Conservation (phyloP, 108 stramenopile species). For the Nannochloropsis salina region DNA sequence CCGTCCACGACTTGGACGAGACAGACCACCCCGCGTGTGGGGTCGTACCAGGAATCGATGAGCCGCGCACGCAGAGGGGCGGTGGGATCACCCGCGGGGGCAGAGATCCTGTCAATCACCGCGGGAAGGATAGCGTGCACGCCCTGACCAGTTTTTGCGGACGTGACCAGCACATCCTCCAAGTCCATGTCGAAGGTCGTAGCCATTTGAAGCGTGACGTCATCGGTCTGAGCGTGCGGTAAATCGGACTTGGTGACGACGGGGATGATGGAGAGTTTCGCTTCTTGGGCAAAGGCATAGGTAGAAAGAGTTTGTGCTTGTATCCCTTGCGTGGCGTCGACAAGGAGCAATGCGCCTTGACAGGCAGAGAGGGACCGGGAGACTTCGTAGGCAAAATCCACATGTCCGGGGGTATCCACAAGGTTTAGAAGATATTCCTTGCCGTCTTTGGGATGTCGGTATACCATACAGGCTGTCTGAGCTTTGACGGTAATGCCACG, state of each 20-base stretch:
- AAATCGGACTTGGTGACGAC: slow-evolving; percentile 65
- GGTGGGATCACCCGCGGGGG: slow-evolving; percentile 54
- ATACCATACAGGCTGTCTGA: slow-evolving; percentile 76
- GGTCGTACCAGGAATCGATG: slow-evolving; percentile 90
- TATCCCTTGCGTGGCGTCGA: slow-evolving; percentile 96
- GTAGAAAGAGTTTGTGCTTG: slow-evolving; percentile 74
- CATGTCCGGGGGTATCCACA: slow-evolving; percentile 91
- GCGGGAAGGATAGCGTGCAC: slow-evolving; percentile 79
- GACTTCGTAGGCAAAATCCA: slow-evolving; percentile 92
- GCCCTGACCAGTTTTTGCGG: slow-evolving; percentile 81
- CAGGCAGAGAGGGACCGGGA: slow-evolving; percentile 72
- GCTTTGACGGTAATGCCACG: slow-evolving; percentile 94
- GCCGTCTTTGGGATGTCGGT: slow-evolving; percentile 53
- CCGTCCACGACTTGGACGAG: slow-evolving; percentile 91
- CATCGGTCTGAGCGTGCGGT: slow-evolving; percentile 89
- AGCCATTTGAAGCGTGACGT: slow-evolving; percentile 79
- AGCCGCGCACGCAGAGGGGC: slow-evolving; percentile 54
- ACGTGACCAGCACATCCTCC: slow-evolving; percentile 74
- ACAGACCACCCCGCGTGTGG: slow-evolving; percentile 64
- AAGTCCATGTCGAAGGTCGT: slow-evolving; percentile 78
- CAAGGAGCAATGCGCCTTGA: slow-evolving; percentile 88
- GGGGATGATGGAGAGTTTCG: slow-evolving; percentile 47
- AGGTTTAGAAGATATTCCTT: slow-evolving; percentile 62
- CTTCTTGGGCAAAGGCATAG: slow-evolving; percentile 34
- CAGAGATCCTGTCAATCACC: slow-evolving; percentile 74